Conservation (phyloP, 202 grass and related monocot species). For the Setaria italica region DNA sequence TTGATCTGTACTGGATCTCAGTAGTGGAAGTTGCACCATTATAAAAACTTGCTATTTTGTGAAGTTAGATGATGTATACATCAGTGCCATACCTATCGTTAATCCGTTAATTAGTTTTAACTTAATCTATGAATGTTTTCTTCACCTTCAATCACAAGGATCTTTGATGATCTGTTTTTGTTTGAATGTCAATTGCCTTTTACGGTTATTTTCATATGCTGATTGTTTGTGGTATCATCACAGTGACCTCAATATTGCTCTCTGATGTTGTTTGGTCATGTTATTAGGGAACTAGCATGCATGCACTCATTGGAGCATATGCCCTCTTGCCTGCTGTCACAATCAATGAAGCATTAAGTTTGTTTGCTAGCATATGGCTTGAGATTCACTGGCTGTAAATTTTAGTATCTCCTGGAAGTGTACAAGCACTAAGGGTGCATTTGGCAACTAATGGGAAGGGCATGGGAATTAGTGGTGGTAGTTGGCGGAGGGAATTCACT, state of each 20-base stretch:
- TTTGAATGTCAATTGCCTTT: not conserved
- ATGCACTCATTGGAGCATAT: no score
- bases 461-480: no score
- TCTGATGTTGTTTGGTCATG: no score
- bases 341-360: conserved; percentile 2
- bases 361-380: not conserved
- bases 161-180: not conserved
- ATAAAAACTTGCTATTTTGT: not conserved
- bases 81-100: not conserved
- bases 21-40: not conserved
- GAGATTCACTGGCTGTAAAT: not conserved
- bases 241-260: no score
- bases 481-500: no score
- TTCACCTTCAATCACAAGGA: not conserved
- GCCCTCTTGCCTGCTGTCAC: no score
- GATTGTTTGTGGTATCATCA: no score
- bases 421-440: not conserved
- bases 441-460: no score
- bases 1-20: conserved; percentile 17
- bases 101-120: not conserved
- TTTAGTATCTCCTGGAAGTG: not conserved
- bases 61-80: not conserved
- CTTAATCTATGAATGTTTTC: not conserved
- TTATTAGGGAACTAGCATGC: no score
- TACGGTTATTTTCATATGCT: no score